Conservation (phyloP, 2,329 filamentous ascomycete species). For the Fusarium subtropicale region DNA sequence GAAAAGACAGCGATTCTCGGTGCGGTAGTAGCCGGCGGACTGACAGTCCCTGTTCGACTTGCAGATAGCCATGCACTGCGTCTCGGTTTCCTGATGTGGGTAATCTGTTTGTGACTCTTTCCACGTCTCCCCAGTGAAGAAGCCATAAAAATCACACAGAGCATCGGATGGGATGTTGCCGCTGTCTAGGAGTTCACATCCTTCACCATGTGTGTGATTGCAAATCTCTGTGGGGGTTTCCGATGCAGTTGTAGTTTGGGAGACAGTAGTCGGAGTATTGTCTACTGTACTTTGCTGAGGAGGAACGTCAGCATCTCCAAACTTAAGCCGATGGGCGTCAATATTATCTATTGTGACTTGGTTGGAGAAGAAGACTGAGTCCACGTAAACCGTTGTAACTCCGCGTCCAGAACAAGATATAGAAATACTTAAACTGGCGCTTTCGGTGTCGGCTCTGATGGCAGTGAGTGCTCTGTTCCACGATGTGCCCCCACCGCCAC, state of each 20-base stretch:
- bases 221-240: not conserved
- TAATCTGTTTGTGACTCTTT: not conserved
- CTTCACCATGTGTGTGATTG: not conserved
- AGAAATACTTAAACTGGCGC: conserved; percentile 13
- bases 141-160: not conserved
- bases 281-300: not conserved
- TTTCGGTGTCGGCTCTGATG: not conserved
- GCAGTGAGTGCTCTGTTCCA: conserved; percentile 17
- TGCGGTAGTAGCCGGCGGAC: not conserved
- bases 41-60: not conserved
- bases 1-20: not conserved
- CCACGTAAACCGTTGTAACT: not conserved
- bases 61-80: not conserved
- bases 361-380: conserved; percentile 28
- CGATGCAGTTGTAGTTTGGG: not conserved
- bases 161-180: not conserved
- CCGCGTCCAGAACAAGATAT: conserved; percentile 11
- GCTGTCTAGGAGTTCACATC: not conserved
- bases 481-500: not conserved
- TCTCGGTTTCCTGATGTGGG: too few species aligned
- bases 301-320: not conserved
- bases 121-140: not conserved
- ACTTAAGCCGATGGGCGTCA: conserved; percentile 8
- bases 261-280: not conserved
- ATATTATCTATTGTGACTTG: conserved; percentile 22